Evolutionary conservation across 2,329 filamentous ascomycete genomes (phyloP).

Genomic region (Alternaria ethzedia): DNA sequence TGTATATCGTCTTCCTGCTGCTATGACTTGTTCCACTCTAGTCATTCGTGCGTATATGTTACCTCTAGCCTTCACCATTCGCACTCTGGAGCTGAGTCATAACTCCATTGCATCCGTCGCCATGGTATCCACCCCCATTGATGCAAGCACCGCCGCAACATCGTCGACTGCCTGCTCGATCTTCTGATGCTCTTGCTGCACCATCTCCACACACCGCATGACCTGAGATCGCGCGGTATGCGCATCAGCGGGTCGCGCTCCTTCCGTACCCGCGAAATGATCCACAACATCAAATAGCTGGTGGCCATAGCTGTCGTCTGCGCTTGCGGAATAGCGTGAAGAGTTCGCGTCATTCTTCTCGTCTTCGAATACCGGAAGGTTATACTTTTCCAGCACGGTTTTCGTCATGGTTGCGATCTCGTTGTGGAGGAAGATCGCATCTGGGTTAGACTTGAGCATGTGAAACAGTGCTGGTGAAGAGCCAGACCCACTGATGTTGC

Average conservation of each 20-base stretch:
- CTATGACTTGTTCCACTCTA: accelerated
- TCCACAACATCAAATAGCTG: background rate
- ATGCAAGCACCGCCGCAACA: background rate
- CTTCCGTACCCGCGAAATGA: background rate
- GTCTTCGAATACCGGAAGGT: background rate
- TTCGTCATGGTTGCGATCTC: background rate
- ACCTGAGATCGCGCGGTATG: background rate
- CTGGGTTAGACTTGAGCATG: background rate
- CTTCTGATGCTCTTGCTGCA: background rate
- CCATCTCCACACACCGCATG: background rate
- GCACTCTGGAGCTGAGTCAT: background rate
- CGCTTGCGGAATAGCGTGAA: background rate
- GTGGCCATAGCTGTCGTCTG: background rate
- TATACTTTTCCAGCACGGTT: background rate
- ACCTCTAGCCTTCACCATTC: background rate
- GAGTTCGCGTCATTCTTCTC: too few relatives aligned
- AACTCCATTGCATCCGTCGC: background rate
- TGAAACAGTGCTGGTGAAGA: background rate
- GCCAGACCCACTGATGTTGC: background rate
- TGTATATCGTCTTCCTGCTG: background rate
- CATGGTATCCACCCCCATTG: background rate
- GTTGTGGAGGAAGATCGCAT: background rate
- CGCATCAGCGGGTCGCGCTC: background rate
- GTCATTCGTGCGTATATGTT: accelerated
- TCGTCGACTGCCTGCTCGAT: background rate